Evolutionary conservation across 805 yeast species (phyloP).

Genomic region (Wickerhamiella nectarea): DNA sequence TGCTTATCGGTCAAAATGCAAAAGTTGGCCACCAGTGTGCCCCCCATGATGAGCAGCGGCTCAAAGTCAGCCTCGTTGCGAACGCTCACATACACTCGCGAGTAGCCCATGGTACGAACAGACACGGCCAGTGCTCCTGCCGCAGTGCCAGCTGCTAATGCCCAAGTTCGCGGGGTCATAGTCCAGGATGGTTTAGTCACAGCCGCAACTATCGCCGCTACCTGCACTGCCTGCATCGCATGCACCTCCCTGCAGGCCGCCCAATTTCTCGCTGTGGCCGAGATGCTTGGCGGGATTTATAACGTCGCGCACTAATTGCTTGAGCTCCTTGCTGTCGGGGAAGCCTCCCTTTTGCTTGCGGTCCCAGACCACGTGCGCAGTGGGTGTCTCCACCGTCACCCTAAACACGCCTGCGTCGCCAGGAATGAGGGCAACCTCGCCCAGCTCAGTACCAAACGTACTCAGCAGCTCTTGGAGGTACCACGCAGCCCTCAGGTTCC

Average conservation of each 20-base stretch:
- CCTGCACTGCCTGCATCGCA: background rate
- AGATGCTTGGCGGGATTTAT: conserved; percentile 41
- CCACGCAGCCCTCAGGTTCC: conserved; percentile 86
- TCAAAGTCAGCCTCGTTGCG: conserved; percentile 48
- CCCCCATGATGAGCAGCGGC: conserved; percentile 34
- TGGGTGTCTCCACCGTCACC: conserved; percentile 36
- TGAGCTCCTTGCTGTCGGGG: conserved; percentile 73
- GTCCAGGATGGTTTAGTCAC: background rate
- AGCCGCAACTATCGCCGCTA: background rate
- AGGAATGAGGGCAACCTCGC: conserved; percentile 42
- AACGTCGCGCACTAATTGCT: conserved; percentile 47
- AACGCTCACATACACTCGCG: conserved; percentile 39
- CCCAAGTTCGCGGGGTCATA: conserved; percentile 14
- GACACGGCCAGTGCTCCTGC: conserved; percentile 5
- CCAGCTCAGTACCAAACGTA: conserved; percentile 50
- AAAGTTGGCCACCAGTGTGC: conserved; percentile 59
- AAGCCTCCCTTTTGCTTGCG: conserved; percentile 55
- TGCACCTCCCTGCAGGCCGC: conserved; percentile 5
- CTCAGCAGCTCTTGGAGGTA: conserved; percentile 72
- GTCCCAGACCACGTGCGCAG: conserved; percentile 39
- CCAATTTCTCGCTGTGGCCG: conserved; percentile 47
- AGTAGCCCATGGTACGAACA: conserved; percentile 17
- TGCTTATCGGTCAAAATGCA: conserved; percentile 50
- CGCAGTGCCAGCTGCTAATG: conserved; percentile 10
- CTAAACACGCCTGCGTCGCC: conserved; percentile 43